Evolutionary conservation across 1,139 yeast species (phyloP).

Genomic region (Yamadazyma spencermartinsiae): DNA sequence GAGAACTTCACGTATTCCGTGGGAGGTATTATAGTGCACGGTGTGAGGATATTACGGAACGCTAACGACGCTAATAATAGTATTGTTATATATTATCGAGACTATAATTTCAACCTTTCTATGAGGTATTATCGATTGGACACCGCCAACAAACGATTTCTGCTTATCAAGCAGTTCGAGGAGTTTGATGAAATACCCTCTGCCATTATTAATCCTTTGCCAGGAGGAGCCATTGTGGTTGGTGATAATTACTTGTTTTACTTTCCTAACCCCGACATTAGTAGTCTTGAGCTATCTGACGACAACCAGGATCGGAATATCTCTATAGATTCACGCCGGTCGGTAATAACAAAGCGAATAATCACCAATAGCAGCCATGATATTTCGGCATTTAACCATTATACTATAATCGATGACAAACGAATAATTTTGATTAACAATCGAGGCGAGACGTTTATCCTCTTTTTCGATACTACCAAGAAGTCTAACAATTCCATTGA

Average conservation of each 20-base stretch:
- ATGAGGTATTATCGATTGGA: constrained; percentile 29
- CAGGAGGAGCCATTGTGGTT: constrained; percentile 35
- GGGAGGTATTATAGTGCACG: constrained; percentile 32
- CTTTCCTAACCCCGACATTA: constrained; percentile 25
- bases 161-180: constrained; percentile 28
- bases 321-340: constrained; percentile 12
- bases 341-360: constrained; percentile 18
- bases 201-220: constrained; percentile 22
- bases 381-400: constrained; percentile 13
- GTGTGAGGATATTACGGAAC: constrained; percentile 16
- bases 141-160: constrained; percentile 10
- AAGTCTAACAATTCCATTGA: constrained; percentile 4
- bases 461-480: constrained; percentile 21
- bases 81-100: constrained; percentile 38
- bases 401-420: constrained; percentile 25
- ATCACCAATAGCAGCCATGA: constrained; percentile 3
- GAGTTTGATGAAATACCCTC: constrained; percentile 38
- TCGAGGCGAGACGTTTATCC: constrained; percentile 31
- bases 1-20: constrained; percentile 19
- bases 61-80: constrained; percentile 8
- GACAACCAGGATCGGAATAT: constrained; percentile 11
- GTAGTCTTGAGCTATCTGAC: constrained; percentile 15
- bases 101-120: constrained; percentile 33
- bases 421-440: constrained; percentile 32
- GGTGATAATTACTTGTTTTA: constrained; percentile 32